Conservation (phyloP, 208 protist genomes). For the Tritrichomonas foetus region DNA sequence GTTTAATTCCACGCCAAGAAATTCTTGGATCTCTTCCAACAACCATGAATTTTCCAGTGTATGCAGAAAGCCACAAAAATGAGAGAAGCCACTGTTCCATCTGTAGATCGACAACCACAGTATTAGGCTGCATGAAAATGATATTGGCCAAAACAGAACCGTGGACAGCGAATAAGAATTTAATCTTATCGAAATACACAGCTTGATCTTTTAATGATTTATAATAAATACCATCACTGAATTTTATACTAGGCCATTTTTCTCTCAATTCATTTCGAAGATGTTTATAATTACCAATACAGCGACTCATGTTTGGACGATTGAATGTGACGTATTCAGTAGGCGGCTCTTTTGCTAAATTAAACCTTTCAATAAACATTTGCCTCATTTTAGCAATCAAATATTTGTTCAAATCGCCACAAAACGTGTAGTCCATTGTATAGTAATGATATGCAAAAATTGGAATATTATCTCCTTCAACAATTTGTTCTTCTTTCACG, state of each 20-base stretch:
- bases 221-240: not conserved
- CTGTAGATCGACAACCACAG: not conserved
- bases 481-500: not conserved
- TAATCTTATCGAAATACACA: not conserved
- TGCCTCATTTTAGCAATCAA: not conserved
- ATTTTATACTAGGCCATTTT: not conserved
- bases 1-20: no score
- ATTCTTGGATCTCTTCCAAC: not conserved
- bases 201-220: not conserved
- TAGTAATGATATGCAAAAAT: not conserved
- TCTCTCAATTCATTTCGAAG: not conserved
- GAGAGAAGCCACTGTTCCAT: constrained; percentile 25
- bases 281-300: not conserved
- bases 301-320: not conserved
- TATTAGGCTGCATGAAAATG: not conserved
- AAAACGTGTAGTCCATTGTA: not conserved
- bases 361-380: not conserved
- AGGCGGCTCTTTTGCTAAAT: not conserved
- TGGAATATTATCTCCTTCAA: not conserved
- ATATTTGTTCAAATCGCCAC: not conserved
- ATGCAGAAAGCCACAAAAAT: not conserved
- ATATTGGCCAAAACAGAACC: not conserved
- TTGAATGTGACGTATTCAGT: not conserved
- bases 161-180: not conserved
- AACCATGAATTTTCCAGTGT: not conserved